Base-by-base conservation (phyloP, 2,329 filamentous ascomycete genomes). In the Cladobotryum protrusum region DNA sequence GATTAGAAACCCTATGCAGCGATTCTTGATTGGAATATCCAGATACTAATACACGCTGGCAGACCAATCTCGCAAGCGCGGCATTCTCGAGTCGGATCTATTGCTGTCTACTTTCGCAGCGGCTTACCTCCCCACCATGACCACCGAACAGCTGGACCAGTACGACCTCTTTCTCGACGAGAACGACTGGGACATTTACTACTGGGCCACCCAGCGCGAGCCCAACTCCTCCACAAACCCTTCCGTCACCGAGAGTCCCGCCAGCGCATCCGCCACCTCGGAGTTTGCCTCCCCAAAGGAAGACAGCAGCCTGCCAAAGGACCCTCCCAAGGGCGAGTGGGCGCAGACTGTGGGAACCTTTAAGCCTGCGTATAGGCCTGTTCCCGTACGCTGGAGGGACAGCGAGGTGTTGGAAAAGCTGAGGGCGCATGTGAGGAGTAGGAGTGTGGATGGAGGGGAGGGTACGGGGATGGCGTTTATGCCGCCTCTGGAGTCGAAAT, bases 171-270 rank as follows among this genome's bases (percentile, higher is more conserved):
- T 99, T 75, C 83, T 99, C 50, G 93, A 99, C 70, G 93, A 99
- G 73, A 99, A 99, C 70, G 93, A 99, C 74, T 99, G 93, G 93
- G 93, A 99, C 67, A 96, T 99, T 54, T 99, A 99, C 77, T 99
- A 99, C 78, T 99, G 93, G 93, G 89, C 88, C 3, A 99, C 93
- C 14, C 93, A 99, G 70, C 83, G 89, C 59, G 67, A 69, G 56
- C 59, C 81, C 33, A 67, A 74, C 47, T 74, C 81, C 50, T 57
- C 66, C 48, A 67, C 72, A 56, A 60, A 66, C 60, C 63, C 66
- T 43, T 52, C 67, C 55, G 56, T 61, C 41, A 56, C 61, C 45
- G 44, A 58, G 54, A 59, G 56, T 45, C 53, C 59, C 13, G 55
- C 62, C 48, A 55, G 64, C 51, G 59, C 58, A 47, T 56, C 59